These are phyloP conservation scores for Phytophthora colocasiae DNA, from an alignment of 352 stramenopile genomes.

Conservation along the genomic window DNA sequence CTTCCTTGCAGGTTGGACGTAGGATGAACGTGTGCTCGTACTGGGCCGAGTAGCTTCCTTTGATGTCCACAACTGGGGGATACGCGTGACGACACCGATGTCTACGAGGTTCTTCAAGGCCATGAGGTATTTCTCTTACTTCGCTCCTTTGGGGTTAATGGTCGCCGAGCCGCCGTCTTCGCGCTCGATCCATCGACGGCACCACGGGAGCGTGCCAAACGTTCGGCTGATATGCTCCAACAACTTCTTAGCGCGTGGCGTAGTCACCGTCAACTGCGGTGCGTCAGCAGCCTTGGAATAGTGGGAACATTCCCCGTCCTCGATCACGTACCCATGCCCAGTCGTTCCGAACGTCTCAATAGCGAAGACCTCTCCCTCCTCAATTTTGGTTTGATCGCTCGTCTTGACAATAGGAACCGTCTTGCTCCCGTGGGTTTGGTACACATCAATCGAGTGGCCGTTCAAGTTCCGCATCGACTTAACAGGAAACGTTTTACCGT, in stretches of 20 bases:
- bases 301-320: slow-evolving; percentile 97
- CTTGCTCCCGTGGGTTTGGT: slow-evolving; percentile 97
- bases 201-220: slow-evolving; percentile 98
- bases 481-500: slow-evolving; percentile 95
- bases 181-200: slow-evolving; percentile 96
- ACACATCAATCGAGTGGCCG: slow-evolving; percentile 96
- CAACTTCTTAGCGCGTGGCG: slow-evolving; percentile 93
- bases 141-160: slow-evolving; percentile 91
- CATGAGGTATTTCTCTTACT: slow-evolving; percentile 98
- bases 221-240: slow-evolving; percentile 98
- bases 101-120: slow-evolving; percentile 98
- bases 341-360: slow-evolving; percentile 97
- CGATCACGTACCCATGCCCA: slow-evolving; percentile 84
- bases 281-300: slow-evolving; percentile 98
- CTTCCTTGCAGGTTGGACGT: slow-evolving; percentile 96
- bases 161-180: slow-evolving; percentile 94
- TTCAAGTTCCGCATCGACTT: slow-evolving; percentile 98
- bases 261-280: slow-evolving; percentile 93
- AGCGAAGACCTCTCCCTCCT: slow-evolving; percentile 97
- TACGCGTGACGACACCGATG: slow-evolving; percentile 95
- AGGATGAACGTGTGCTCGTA: slow-evolving; percentile 99
- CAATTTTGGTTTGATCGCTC: slow-evolving; percentile 95
- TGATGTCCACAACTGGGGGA: slow-evolving; percentile 96
- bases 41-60: slow-evolving; percentile 97
- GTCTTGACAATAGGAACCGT: slow-evolving; percentile 97